Conservation (phyloP, 2,329 filamentous ascomycete genomes). For the Fusarium robinianum region DNA sequence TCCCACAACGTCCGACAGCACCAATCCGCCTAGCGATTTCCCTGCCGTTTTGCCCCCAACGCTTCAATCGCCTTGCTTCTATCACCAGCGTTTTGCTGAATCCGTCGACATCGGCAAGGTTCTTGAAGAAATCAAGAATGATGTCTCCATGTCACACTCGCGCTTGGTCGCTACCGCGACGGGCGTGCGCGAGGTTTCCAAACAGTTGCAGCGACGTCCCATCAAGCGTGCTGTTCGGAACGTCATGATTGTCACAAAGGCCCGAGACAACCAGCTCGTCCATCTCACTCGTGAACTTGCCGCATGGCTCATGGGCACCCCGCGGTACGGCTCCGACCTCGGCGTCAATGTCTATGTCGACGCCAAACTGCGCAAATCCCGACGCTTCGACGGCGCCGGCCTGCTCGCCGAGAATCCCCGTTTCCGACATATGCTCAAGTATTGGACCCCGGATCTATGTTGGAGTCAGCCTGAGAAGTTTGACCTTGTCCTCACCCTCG, state of each 20-base stretch:
- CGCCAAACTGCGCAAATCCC: constrained; percentile 85
- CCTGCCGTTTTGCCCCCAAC: constrained; percentile 43
- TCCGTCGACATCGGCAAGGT: constrained; percentile 94
- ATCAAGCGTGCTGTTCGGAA: constrained; percentile 91
- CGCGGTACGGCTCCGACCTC: constrained; percentile 85
- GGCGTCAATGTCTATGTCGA: constrained; percentile 99
- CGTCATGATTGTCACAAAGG: constrained; percentile 99
- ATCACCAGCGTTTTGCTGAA: constrained; percentile 95
- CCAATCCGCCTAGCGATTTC: constrained; percentile 18
- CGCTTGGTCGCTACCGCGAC: constrained; percentile 94
- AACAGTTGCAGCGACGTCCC: constrained; percentile 88
- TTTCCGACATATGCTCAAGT: constrained; percentile 83
- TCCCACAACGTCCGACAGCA: constrained; percentile 3
- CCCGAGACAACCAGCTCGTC: constrained; percentile 91
- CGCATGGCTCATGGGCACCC: constrained; percentile 84
- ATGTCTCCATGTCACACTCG: constrained; percentile 91
- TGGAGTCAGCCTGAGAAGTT: constrained; percentile 94
- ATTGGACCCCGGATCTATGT: constrained; percentile 96
- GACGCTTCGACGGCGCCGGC: constrained; percentile 79
- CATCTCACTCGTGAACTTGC: constrained; percentile 85
- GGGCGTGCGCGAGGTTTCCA: constrained; percentile 91
- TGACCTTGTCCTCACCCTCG: constrained; percentile 87
- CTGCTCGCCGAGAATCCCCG: constrained; percentile 75
- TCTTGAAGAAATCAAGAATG: constrained; percentile 87
- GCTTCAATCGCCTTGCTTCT: constrained; percentile 93